Percentiles rank a stretch among this genome's conserved stretches.
phyloP scores from a whole-genome alignment of 805 yeast genomes.

The Grigorovia transvaalensis region DNA sequence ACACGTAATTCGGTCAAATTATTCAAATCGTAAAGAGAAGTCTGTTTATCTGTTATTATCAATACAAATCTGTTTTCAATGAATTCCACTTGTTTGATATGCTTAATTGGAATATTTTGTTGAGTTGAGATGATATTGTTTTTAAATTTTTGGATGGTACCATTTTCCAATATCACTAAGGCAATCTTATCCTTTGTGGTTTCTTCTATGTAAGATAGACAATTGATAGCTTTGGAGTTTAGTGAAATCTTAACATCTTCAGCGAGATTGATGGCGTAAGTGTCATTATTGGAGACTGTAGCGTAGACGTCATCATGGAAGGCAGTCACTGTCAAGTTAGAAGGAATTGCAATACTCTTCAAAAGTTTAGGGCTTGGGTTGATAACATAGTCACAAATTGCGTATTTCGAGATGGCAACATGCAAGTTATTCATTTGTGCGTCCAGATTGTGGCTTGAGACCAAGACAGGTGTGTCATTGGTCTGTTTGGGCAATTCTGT shows the following conservation, averaged over 20 bases:
- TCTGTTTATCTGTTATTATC: constrained; percentile 2
- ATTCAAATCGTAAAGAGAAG: constrained; percentile 7
- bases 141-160: constrained; percentile 22
- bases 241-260: constrained; percentile 5
- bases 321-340: constrained; percentile 27
- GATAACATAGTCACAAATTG: constrained; percentile 26
- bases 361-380: constrained; percentile 30
- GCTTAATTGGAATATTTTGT: constrained; percentile 5
- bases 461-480: constrained; percentile 5
- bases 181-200: constrained; percentile 9
- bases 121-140: constrained; percentile 1
- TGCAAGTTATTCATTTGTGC: constrained; percentile 22
- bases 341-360: constrained; percentile 25
- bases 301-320: constrained; percentile 14
- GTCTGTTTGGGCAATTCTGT: constrained; percentile 24
- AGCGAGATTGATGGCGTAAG: constrained; percentile 4
- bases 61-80: constrained; percentile 5
- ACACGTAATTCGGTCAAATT: constrained; percentile 8
- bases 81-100: constrained; percentile 7
- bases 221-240: constrained; percentile 3
- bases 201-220: constrained; percentile 2
- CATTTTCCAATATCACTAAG: constrained; percentile 19
- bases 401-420: constrained; percentile 28
- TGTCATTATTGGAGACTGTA: constrained; percentile 4
- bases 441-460: constrained; percentile 7